Base-by-base conservation (phyloP, 805 yeast species). In the Nakazawaea holstii region DNA sequence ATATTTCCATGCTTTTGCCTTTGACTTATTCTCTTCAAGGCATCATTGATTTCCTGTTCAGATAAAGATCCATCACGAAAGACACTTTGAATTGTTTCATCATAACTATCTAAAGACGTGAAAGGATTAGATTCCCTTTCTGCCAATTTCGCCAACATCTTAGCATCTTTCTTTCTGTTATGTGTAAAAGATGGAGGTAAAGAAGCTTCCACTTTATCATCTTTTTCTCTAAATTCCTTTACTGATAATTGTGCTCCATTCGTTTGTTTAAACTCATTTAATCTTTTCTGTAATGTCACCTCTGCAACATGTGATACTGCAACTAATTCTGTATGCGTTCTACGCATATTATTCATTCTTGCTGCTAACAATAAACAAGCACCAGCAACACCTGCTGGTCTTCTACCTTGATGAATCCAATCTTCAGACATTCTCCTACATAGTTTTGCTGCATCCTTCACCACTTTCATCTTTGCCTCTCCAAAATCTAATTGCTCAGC, bases 341-440 rank as follows among this genome's bases (percentile, higher is more conserved):
- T 75, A 59, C 97, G 76, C 61, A 87, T 83, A 60, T 91, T 91
- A 66, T 94, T 94, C 98, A 94, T 95, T 65, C 99, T 77, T 2
- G 97, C 94, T 0, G 99, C 99, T 43, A 94, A 68, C 39, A 95
- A 62, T 1, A 94, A 72, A 65, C 97, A 90, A 0, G 99, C 99
- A 20, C 98, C 99, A 0, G 99, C 99, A 46, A 94, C 80, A 58
- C 99, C 99, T 0, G 99, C 98, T 0, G 99, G 99, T 52, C 98
- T 75, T 60, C 99, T 77, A 26, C 99, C 99, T 66, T 89, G 95
- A 61, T 84, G 87, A 55, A 94, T 86, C 97, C 98, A 94, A 59
- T 94, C 98, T 38, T 81, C 79, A 11, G 91, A 75, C 99, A 94
- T 94, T 55, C 96, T 74, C 59, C 81, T 87, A 0, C 96, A 96